A percentile compares a stretch with the other conserved stretches of the same genome.
Evolutionary conservation across 2,329 filamentous ascomycete species (phyloP).

Genomic region (Fusarium sp.): DNA sequence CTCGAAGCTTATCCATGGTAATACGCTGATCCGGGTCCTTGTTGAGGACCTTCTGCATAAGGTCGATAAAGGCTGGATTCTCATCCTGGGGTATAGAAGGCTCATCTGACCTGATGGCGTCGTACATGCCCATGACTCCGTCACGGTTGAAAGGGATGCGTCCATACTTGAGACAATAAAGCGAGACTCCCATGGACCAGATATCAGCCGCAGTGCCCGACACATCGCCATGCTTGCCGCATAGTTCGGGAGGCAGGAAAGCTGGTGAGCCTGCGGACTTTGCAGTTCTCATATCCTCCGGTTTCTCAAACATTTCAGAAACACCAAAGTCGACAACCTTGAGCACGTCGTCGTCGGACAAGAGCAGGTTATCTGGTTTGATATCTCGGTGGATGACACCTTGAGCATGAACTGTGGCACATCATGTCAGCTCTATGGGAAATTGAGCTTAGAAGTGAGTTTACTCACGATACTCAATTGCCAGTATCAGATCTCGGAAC

Average conservation of each 20-base stretch:
- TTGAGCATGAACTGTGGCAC: slow-evolving; percentile 81
- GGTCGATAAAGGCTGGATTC: slow-evolving; percentile 76
- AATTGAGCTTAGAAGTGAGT: too few relatives aligned
- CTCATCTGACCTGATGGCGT: slow-evolving; percentile 82
- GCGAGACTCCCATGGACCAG: slow-evolving; percentile 97
- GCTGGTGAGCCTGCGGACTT: slow-evolving; percentile 96
- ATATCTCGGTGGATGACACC: slow-evolving; percentile 97
- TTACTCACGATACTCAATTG: slow-evolving; percentile 87
- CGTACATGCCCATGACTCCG: slow-evolving; percentile 87
- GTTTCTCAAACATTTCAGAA: slow-evolving; percentile 96
- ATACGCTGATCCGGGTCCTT: slow-evolving; percentile 89
- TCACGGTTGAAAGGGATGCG: slow-evolving; percentile 85
- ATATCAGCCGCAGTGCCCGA: slow-evolving; percentile 93
- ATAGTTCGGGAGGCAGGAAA: slow-evolving; percentile 93
- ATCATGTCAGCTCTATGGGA: slow-evolving; percentile 1
- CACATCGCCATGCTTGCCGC: slow-evolving; percentile 86
- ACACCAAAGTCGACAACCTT: slow-evolving; percentile 99
- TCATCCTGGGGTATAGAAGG: slow-evolving; percentile 72
- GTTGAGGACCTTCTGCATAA: slow-evolving; percentile 80
- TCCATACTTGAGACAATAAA: slow-evolving; percentile 93
- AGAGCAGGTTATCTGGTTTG: slow-evolving; percentile 94
- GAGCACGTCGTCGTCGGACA: slow-evolving; percentile 91
- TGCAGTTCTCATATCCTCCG: slow-evolving; percentile 85
- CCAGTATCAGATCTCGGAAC: slow-evolving; percentile 95
- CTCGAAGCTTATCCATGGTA: slow-evolving; percentile 83